A percentile compares a stretch with the other conserved stretches of the same genome.
Evolutionary conservation across 1,139 yeast genomes (phyloP).

Genomic region (Arxiozyma slooffiae): DNA sequence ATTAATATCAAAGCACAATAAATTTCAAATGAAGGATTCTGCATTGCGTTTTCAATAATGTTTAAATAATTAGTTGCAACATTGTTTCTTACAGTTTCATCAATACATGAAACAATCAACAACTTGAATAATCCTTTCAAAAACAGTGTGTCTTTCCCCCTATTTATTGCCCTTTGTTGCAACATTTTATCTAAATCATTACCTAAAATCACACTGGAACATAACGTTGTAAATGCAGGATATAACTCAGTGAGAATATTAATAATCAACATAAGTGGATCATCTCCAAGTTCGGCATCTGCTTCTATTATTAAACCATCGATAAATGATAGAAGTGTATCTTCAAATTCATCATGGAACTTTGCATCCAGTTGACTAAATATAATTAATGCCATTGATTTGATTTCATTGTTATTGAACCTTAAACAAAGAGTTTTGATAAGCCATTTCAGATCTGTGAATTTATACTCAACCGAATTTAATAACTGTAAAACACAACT

Average conservation of each 20-base stretch:
- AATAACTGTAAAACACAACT: constrained; percentile 18
- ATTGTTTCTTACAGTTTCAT: constrained; percentile 24
- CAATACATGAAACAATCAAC: constrained; percentile 27
- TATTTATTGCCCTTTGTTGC: constrained; percentile 11
- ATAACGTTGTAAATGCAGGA: constrained; percentile 22
- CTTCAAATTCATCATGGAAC: constrained; percentile 15
- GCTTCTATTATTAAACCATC: constrained; percentile 24
- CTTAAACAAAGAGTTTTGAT: constrained; percentile 19
- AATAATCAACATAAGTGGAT: constrained; percentile 18
- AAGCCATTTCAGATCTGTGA: constrained; percentile 17
- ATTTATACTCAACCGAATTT: constrained; percentile 17
- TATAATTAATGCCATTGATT: constrained; percentile 19
- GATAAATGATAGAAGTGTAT: constrained; percentile 13
- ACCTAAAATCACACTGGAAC: constrained; percentile 23
- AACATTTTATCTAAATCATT: constrained; percentile 19
- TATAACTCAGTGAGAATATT: constrained; percentile 22
- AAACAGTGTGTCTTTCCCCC: constrained; percentile 13
- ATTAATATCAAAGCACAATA: constrained; percentile 23
- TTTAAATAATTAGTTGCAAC: constrained; percentile 23
- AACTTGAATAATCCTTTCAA: constrained; percentile 14
- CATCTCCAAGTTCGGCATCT: constrained; percentile 20
- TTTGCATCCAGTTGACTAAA: constrained; percentile 15
- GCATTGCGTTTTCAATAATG: constrained; percentile 18
- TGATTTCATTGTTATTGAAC: constrained; percentile 15
- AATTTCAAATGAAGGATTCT: constrained; percentile 13